Conservation (phyloP, 1,139 yeast genomes). For the Taphrina sp. region DNA sequence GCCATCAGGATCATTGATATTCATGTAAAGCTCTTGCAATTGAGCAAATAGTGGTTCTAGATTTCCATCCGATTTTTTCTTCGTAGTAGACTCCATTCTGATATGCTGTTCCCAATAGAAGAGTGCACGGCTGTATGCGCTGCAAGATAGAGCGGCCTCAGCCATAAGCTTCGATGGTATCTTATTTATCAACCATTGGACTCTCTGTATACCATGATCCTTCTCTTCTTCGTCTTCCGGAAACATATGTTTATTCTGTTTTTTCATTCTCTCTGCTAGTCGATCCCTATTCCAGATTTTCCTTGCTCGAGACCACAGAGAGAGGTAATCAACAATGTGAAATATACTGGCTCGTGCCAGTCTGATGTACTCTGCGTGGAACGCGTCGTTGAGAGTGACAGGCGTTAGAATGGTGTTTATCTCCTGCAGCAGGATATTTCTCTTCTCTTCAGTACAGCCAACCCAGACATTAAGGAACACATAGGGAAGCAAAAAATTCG, state of each 20-base stretch:
- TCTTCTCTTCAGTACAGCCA: slow-evolving; percentile 57
- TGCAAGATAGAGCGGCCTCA: slow-evolving; percentile 73
- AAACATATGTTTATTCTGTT: slow-evolving; percentile 33
- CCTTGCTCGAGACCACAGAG: slow-evolving; percentile 63
- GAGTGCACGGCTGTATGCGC: slow-evolving; percentile 85
- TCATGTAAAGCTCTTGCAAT: slow-evolving; percentile 77
- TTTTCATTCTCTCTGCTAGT: slow-evolving; percentile 34
- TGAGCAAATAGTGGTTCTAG: slow-evolving; percentile 43
- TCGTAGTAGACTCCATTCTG: slow-evolving; percentile 42
- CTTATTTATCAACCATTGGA: slow-evolving; percentile 51
- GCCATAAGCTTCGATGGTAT: slow-evolving; percentile 75
- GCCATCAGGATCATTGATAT: slow-evolving; percentile 84
- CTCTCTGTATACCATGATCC: slow-evolving; percentile 36
- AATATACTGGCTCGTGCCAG: slow-evolving; percentile 34
- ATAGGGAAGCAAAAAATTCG: slow-evolving; percentile 57
- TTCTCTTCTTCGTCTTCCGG: slow-evolving; percentile 36
- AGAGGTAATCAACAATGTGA: slow-evolving; percentile 72
- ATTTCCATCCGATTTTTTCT: slow-evolving; percentile 42
- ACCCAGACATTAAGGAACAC: slow-evolving; percentile 61
- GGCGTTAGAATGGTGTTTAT: slow-evolving; percentile 48
- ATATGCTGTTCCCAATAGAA: slow-evolving; percentile 77
- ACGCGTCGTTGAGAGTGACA: background rate
- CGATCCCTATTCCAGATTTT: slow-evolving; percentile 35
- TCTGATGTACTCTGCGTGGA: slow-evolving; percentile 25
- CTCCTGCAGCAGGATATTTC: slow-evolving; percentile 51